phyloP scores from a whole-genome alignment of 169 alveolate species.

The Perkinsus olseni region DNA sequence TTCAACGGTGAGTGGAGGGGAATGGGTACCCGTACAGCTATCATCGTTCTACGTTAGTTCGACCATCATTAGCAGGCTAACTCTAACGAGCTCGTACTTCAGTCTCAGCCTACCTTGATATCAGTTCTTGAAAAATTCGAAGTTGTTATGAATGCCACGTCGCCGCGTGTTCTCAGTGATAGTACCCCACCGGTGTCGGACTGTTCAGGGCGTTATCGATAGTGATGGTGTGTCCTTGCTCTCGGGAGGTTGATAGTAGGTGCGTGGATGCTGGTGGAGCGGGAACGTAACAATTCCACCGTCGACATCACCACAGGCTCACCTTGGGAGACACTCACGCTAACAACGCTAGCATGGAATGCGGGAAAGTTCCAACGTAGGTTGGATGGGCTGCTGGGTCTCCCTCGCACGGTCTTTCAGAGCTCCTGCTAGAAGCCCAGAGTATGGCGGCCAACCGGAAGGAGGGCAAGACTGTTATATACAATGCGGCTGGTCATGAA shows the following conservation, averaged over 20 bases:
- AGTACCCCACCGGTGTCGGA: no score
- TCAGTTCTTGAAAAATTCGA: no score
- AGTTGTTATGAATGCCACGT: no score
- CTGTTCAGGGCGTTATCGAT: no score
- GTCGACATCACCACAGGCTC: conserved; percentile 35
- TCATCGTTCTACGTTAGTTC: no score
- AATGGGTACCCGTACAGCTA: no score
- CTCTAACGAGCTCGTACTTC: no score
- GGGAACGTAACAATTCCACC: not conserved
- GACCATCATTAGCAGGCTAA: no score
- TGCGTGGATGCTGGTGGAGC: not conserved
- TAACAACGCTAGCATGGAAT: conserved; percentile 20
- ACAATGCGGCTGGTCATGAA: conserved; percentile 47
- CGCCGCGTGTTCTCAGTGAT: no score
- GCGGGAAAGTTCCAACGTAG: not conserved
- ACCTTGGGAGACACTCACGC: conserved; percentile 42
- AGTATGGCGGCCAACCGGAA: conserved; percentile 29
- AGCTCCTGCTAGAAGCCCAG: conserved; percentile 24
- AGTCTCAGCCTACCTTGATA: no score
- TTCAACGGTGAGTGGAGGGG: not conserved
- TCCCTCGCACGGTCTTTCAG: not conserved
- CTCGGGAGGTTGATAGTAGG: not conserved
- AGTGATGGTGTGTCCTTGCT: no score
- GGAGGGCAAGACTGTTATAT: conserved; percentile 51
- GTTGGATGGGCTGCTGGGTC: not conserved